Conservation (phyloP, 1,139 yeast species). For the Yamadazyma sp. region DNA sequence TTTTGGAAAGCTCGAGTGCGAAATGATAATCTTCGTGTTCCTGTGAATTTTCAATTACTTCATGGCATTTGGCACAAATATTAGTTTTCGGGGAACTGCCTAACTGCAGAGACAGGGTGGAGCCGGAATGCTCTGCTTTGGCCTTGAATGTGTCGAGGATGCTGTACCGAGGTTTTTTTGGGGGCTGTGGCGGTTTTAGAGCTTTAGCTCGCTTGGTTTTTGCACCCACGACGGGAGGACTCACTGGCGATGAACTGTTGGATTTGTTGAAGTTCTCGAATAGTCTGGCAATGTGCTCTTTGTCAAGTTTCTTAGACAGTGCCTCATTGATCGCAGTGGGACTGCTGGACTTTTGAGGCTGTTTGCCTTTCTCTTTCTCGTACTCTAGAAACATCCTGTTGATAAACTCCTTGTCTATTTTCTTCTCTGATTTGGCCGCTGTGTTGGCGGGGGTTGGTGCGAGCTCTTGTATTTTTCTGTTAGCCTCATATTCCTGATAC, state of each 20-base stretch:
- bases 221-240: neutral
- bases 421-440: neutral
- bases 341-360: neutral
- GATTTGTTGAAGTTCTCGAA: slow-evolving; percentile 16
- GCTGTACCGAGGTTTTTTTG: slow-evolving; percentile 14
- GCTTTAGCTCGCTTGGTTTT: neutral
- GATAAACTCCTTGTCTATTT: slow-evolving; percentile 15
- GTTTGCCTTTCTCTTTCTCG: slow-evolving; percentile 6
- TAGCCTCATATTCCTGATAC: no score
- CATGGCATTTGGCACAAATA: slow-evolving; percentile 19
- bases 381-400: slow-evolving; percentile 17
- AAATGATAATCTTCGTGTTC: slow-evolving; percentile 45
- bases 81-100: neutral
- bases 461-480: no score
- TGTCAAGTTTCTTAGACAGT: slow-evolving; percentile 9
- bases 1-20: slow-evolving; percentile 37
- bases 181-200: neutral
- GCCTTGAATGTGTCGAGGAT: slow-evolving; percentile 21
- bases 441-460: no score
- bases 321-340: neutral
- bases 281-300: slow-evolving; percentile 17
- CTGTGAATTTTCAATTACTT: slow-evolving; percentile 27
- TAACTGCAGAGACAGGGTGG: neutral
- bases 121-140: neutral
- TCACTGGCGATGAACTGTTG: slow-evolving; percentile 2